Conservation (phyloP, 108 stramenopile species). For the Asterionellopsis glacialis region DNA sequence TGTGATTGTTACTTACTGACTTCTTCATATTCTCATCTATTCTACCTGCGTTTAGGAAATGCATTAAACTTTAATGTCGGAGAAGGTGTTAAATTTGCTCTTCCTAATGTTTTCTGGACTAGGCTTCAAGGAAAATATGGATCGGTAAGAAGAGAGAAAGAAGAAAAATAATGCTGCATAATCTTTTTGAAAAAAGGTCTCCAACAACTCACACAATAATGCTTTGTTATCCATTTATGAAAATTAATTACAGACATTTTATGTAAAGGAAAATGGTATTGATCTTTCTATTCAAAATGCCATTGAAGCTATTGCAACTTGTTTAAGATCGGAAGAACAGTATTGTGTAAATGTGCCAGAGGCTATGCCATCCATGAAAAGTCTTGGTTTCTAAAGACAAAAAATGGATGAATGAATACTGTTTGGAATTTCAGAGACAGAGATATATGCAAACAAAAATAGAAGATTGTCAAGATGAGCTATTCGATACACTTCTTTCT, state of each 20-base stretch:
- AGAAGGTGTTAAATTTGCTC: constrained; percentile 58
- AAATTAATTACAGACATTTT: constrained; percentile 73
- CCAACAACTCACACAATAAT: too few species aligned
- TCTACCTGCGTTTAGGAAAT: constrained; percentile 32
- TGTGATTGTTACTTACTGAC: background rate
- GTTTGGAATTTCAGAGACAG: too few species aligned
- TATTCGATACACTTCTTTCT: too few species aligned
- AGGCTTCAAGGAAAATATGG: constrained; percentile 74
- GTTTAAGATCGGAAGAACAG: constrained; percentile 76
- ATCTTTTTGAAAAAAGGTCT: too few species aligned
- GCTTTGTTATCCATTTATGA: background rate
- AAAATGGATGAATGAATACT: too few species aligned
- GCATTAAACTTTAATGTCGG: constrained; percentile 88
- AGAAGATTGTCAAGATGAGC: too few species aligned
- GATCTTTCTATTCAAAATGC: constrained; percentile 79
- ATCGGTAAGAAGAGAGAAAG: constrained; percentile 54
- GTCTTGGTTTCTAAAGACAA: constrained; percentile 36
- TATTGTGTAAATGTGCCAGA: constrained; percentile 78
- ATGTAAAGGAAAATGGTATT: constrained; percentile 81
- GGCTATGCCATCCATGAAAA: constrained; percentile 58
- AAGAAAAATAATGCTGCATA: too few species aligned
- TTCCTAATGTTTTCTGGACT: constrained; percentile 88
- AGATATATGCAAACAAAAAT: too few species aligned
- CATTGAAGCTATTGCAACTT: constrained; percentile 73
- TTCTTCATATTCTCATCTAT: background rate